Evolutionary conservation across 1,284 basidiomycete genomes (phyloP).

Genomic region (Ceratobasidium sp.): DNA sequence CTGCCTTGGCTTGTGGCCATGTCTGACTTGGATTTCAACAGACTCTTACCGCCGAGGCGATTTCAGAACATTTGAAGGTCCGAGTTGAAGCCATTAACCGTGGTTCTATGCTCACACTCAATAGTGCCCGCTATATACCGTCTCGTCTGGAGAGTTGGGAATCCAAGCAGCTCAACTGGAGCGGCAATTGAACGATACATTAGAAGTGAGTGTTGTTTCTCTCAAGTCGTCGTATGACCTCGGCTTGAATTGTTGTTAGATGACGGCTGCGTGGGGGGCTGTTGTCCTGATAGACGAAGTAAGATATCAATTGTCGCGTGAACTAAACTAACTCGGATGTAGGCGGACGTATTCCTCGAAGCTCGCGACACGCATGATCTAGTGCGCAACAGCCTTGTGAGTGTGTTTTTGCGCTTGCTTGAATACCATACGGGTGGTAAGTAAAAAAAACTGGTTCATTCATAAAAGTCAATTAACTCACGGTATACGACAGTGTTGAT

Average conservation of each 20-base stretch:
- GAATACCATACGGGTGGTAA: slow-evolving; percentile 71
- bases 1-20: not conserved
- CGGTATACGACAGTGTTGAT: slow-evolving; percentile 62
- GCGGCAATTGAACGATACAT: slow-evolving; percentile 61
- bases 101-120: not conserved
- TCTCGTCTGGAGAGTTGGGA: slow-evolving; percentile 71
- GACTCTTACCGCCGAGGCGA: slow-evolving; percentile 43
- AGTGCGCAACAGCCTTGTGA: slow-evolving; percentile 74
- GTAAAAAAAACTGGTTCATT: not conserved
- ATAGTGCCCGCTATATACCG: slow-evolving; percentile 66
- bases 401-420: slow-evolving; percentile 71
- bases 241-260: slow-evolving; percentile 51
- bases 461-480: not conserved
- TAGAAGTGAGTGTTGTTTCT: slow-evolving; percentile 54
- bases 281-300: slow-evolving; percentile 72
- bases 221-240: not conserved
- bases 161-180: slow-evolving; percentile 64
- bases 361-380: slow-evolving; percentile 72
- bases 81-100: not conserved
- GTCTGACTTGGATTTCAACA: not conserved
- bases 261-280: slow-evolving; percentile 73
- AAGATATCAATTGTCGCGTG: not conserved
- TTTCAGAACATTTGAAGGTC: slow-evolving; percentile 44
- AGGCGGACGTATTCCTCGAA: slow-evolving; percentile 72
- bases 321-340: not conserved